Evolutionary conservation across 352 stramenopile genomes (phyloP).

Genomic region (Phytophthora multivora): DNA sequence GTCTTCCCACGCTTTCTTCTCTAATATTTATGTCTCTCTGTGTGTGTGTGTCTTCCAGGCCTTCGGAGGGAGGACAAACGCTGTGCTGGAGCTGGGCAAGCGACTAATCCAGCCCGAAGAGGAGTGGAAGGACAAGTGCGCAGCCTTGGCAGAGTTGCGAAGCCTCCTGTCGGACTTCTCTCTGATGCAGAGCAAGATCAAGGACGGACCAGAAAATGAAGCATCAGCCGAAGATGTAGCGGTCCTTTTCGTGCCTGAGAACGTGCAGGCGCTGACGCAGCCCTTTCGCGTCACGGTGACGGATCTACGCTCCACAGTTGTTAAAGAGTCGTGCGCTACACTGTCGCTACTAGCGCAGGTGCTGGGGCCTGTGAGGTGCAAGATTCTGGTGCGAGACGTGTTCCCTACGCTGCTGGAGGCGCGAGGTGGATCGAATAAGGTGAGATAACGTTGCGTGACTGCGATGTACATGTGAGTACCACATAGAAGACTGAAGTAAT

Average conservation of each 20-base stretch:
- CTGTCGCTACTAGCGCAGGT: constrained; percentile 44
- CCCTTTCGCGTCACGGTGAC: constrained; percentile 62
- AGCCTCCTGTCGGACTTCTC: constrained; percentile 34
- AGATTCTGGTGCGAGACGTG: constrained; percentile 61
- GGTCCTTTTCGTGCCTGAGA: constrained; percentile 50
- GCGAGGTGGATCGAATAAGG: constrained; percentile 61
- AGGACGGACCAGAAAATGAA: neutral
- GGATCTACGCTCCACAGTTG: constrained; percentile 63
- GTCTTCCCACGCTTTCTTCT: neutral
- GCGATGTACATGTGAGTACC: neutral
- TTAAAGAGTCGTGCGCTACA: constrained; percentile 65
- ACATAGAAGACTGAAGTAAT: neutral
- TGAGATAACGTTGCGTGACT: constrained; percentile 7
- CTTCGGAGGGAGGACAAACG: constrained; percentile 56
- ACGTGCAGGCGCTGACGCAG: constrained; percentile 56
- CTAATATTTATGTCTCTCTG: constrained; percentile 2
- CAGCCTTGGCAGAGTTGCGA: constrained; percentile 50
- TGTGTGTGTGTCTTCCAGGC: constrained; percentile 27
- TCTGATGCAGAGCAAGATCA: constrained; percentile 2
- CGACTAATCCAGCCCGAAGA: constrained; percentile 57
- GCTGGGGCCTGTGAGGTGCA: constrained; percentile 46
- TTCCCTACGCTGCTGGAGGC: constrained; percentile 67
- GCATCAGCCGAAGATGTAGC: neutral
- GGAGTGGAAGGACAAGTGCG: constrained; percentile 66
- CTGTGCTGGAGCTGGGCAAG: constrained; percentile 51